Evolutionary conservation across 2,329 filamentous ascomycete genomes (phyloP), one percentile per base, ranked within the genome.

Genomic region (Talaromyces sp.): DNA sequence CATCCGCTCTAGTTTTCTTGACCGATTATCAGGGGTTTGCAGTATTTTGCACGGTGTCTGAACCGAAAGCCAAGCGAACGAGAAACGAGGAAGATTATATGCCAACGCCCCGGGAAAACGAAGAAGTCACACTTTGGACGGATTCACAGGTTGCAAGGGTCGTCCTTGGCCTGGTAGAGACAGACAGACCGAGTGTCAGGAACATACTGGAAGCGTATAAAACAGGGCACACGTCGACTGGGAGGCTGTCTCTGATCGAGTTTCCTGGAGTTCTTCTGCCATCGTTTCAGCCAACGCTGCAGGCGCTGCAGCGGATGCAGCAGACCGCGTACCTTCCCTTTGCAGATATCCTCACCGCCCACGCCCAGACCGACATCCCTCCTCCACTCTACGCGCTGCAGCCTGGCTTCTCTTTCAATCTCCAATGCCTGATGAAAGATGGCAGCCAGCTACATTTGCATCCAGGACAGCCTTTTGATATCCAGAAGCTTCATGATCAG

Each of bases 261-360:
- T 88, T 89, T 61, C 87, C 86, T 0, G 83, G 83, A 0, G 75
- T 89, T 4, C 70, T 89, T 2, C 73, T 87, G 2, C 79, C 82
- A 0, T 79, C 86, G 0, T 89, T 89, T 65, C 73, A 80, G 30
- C 83, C 84, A 30, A 87, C 83, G 0, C 75, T 89, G 0, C 71
- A 77, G 51, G 82, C 82, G 0, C 73, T 89, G 2, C 84, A 89
- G 67, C 68, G 72, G 0, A 84, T 87, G 75, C 79, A 77, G 9
- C 66, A 67, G 12, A 73, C 64, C 16, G 71, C 72, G 0, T 67
- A 78, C 33, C 63, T 87, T 1, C 84, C 85, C 1, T 85, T 86
- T 58, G 68, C 76, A 9, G 70, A 83, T 2, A 70, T 84, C 3
- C 63, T 79, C 8, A 69, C 69, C 2, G 72, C 74, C 0, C 1